Conservation (phyloP, 805 yeast genomes). For the Sugiyamaella americana region DNA sequence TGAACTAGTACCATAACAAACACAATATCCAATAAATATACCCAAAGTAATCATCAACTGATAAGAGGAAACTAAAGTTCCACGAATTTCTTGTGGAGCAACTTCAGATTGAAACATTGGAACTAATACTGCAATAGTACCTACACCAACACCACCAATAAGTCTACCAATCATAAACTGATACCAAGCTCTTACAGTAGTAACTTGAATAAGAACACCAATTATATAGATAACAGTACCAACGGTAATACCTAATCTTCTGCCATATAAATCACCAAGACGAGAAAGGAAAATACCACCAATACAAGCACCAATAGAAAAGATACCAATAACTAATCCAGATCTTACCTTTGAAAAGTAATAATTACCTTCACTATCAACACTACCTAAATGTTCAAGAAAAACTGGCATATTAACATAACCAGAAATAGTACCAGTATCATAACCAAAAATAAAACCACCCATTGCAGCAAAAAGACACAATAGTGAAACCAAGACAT, state of each 20-base stretch:
- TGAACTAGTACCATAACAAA: conserved; percentile 60
- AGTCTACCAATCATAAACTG: conserved; percentile 61
- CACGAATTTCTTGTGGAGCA: conserved; percentile 72
- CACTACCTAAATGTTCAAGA: conserved; percentile 43
- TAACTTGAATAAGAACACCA: conserved; percentile 48
- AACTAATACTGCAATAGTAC: conserved; percentile 67
- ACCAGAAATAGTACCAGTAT: conserved; percentile 64
- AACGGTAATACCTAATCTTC: conserved; percentile 35
- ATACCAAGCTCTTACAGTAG: conserved; percentile 37
- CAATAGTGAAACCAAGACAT: conserved; percentile 22
- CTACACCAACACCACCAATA: conserved; percentile 72
- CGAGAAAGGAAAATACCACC: conserved; percentile 64
- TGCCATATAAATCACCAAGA: conserved; percentile 43
- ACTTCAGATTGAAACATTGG: conserved; percentile 78
- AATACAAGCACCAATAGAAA: conserved; percentile 63
- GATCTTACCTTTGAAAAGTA: conserved; percentile 46
- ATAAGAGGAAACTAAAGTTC: conserved; percentile 68
- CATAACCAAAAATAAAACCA: conserved; percentile 63
- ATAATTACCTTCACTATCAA: conserved; percentile 31
- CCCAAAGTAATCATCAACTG: conserved; percentile 75
- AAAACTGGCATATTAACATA: conserved; percentile 55
- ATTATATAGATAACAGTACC: conserved; percentile 45
- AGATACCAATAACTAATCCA: conserved; percentile 66
- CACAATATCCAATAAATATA: conserved; percentile 60
- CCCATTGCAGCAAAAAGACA: conserved; percentile 56